Percentiles rank a stretch among this genome's conserved stretches.
Evolutionary conservation across 495 filamentous ascomycete genomes (phyloP).

Genomic region (Elaphomyces granulatus): DNA sequence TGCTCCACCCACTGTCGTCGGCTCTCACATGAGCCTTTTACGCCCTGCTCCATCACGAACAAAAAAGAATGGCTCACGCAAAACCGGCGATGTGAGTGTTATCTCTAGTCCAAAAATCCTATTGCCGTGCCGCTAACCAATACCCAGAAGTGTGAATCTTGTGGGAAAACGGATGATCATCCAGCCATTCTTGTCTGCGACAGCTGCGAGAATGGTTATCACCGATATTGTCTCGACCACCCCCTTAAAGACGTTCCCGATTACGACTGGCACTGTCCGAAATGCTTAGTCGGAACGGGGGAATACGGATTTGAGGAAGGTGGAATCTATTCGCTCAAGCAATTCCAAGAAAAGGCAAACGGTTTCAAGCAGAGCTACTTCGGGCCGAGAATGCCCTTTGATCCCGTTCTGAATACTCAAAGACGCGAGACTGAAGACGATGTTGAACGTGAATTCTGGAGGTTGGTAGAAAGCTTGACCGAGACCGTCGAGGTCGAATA

Average conservation of each 20-base stretch:
- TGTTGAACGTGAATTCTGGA: slow-evolving; percentile 95
- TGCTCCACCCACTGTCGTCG: slow-evolving; percentile 76
- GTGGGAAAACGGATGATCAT: slow-evolving; percentile 66
- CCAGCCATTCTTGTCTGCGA: slow-evolving; percentile 70
- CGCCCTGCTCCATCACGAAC: slow-evolving; percentile 63
- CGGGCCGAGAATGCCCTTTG: slow-evolving; percentile 76
- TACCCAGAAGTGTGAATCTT: slow-evolving; percentile 68
- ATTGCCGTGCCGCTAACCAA: too few relatives aligned
- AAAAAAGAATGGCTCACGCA: slow-evolving; percentile 49
- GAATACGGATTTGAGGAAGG: slow-evolving; percentile 98
- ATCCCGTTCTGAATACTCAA: slow-evolving; percentile 66
- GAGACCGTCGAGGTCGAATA: slow-evolving; percentile 98
- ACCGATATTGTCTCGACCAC: slow-evolving; percentile 79
- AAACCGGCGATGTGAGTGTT: slow-evolving; percentile 58
- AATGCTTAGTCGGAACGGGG: slow-evolving; percentile 89
- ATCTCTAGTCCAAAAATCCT: too few relatives aligned
- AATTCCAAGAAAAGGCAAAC: slow-evolving; percentile 92
- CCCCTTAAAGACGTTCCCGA: slow-evolving; percentile 65
- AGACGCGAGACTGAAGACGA: slow-evolving; percentile 84
- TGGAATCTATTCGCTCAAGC: slow-evolving; percentile 83
- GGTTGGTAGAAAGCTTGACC: slow-evolving; percentile 77
- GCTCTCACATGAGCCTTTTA: slow-evolving; percentile 92
- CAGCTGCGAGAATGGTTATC: slow-evolving; percentile 80
- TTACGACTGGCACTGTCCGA: slow-evolving; percentile 90
- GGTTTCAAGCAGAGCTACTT: slow-evolving; percentile 94